Base-by-base conservation (phyloP, 2,329 filamentous ascomycete genomes). In the Dactylellina drechsleri region DNA sequence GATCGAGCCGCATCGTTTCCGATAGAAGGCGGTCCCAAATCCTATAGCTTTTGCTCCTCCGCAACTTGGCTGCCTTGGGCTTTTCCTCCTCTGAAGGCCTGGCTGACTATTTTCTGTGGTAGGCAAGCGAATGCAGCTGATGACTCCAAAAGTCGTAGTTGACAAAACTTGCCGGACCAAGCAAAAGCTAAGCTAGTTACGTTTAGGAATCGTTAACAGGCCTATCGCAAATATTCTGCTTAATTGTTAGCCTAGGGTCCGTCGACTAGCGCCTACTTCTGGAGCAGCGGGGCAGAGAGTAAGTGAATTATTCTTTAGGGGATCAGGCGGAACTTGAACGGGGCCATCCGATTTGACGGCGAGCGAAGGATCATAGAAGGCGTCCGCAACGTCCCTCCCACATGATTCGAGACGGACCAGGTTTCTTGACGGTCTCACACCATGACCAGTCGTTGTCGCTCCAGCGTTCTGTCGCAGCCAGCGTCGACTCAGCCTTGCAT, bases 1-100 rank as follows among this genome's bases (percentile, higher is more conserved):
- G 66, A 71, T 50, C 58, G 61, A 56, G 64, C 62, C 70, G 70
- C 70, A 74, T 74, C 58, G 70, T 74, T 66, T 74, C 50, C 53
- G 36, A 47, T 40, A 56, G 53, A 54, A 47, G 50, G 52, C 54
- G 23, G 54, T 66, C 56, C 23, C n/a, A 41, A 54, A 70, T 65
- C 28, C 28, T 41, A 16, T 8, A 18, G 41, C 20, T 20, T 7
- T 10, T 26, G 16, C 15, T 40, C 15, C n/a, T 28, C 20, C 18
- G 20, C 26, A 65, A 59, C 23, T 41, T 72, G 60, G 68, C 23
- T 73, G 68, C 68, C 68, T 73, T 73, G 31, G 10, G 31, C 10
- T 7, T 36, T 36, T 4, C 6, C 31, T 36, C 31, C 53, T 26
- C 54, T 53, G 61, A 45, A 54, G 68, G 68, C 68, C 68, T 73